phyloP scores from a whole-genome alignment of 179 eudicot species.

The Gypsophila paniculata region DNA sequence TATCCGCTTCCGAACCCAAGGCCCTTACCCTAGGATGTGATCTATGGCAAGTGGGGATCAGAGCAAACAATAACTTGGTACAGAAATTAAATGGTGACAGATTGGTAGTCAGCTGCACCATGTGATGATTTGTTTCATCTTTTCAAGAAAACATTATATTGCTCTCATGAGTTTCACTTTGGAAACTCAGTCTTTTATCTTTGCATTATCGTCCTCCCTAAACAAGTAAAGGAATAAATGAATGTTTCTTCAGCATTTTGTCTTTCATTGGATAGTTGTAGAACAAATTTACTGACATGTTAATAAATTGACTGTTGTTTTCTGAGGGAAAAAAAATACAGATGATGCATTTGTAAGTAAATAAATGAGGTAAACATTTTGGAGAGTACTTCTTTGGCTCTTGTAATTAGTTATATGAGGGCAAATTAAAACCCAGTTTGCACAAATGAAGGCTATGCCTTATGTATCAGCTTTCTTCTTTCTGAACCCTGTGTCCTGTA shows the following conservation, averaged over 20 bases:
- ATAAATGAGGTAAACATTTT: constrained; percentile 19
- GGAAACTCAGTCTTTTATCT: constrained; percentile 5
- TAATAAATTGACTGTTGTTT: constrained; percentile 25
- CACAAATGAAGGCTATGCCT: constrained; percentile 18
- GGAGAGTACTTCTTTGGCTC: constrained; percentile 24
- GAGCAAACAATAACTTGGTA: neutral
- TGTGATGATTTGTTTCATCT: constrained; percentile 10
- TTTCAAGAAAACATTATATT: neutral
- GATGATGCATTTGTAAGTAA: neutral
- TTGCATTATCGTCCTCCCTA: neutral
- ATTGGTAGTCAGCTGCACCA: constrained; percentile 12
- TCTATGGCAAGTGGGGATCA: neutral
- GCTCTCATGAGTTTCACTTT: neutral
- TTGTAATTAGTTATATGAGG: constrained; percentile 15
- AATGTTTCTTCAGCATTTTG: constrained; percentile 8
- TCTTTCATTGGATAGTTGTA: constrained; percentile 2
- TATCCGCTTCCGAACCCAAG: neutral
- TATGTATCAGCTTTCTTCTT: constrained; percentile 11
- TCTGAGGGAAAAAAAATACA: neutral
- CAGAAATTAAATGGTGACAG: constrained; percentile 11
- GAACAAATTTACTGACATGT: constrained; percentile 13
- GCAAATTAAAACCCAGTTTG: constrained; percentile 14
- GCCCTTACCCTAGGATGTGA: neutral
- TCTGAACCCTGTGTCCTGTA: constrained; percentile 14
- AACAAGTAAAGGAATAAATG: constrained; percentile 11